Conservation (phyloP, 352 stramenopile species). For the Globisporangium solare region DNA sequence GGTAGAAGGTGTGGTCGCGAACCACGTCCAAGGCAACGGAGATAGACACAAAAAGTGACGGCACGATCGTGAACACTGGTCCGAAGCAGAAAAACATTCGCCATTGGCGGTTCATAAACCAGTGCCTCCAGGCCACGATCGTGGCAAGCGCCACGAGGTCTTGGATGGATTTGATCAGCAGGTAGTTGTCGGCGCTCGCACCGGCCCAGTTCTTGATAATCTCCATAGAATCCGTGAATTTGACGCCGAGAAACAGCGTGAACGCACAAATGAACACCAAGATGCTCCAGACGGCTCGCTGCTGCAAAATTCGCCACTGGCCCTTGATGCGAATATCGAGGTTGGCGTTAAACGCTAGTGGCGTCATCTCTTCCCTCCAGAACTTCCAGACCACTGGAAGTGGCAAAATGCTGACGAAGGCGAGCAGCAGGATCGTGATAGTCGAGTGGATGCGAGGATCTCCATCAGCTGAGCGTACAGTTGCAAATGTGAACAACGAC, state of each 20-base stretch:
- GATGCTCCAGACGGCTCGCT: conserved; percentile 44
- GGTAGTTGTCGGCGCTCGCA: conserved; percentile 15
- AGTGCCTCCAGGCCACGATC: conserved; percentile 28
- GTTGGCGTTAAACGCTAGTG: conserved; percentile 11
- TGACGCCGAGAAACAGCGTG: conserved; percentile 32
- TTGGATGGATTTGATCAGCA: conserved; percentile 20
- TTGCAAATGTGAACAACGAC: conserved; percentile 7
- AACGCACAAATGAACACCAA: conserved; percentile 37
- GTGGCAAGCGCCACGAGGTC: conserved; percentile 20
- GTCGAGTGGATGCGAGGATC: not conserved
- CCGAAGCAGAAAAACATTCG: conserved; percentile 25
- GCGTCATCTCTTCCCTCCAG: conserved; percentile 18
- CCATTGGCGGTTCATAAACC: conserved; percentile 41
- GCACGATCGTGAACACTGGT: conserved; percentile 24
- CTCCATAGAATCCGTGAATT: conserved; percentile 17
- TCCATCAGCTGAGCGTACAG: conserved; percentile 12
- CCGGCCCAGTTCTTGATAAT: conserved; percentile 25
- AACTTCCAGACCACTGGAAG: conserved; percentile 28
- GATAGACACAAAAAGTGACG: conserved; percentile 19
- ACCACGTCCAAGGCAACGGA: conserved; percentile 25
- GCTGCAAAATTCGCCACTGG: conserved; percentile 44
- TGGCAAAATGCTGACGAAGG: conserved; percentile 20
- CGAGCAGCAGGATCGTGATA: conserved; percentile 22
- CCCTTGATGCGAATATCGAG: conserved; percentile 17
- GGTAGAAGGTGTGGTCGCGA: conserved; percentile 28